Conservation (phyloP, 2,329 filamentous ascomycete species). For the Leptographium lundbergii region DNA sequence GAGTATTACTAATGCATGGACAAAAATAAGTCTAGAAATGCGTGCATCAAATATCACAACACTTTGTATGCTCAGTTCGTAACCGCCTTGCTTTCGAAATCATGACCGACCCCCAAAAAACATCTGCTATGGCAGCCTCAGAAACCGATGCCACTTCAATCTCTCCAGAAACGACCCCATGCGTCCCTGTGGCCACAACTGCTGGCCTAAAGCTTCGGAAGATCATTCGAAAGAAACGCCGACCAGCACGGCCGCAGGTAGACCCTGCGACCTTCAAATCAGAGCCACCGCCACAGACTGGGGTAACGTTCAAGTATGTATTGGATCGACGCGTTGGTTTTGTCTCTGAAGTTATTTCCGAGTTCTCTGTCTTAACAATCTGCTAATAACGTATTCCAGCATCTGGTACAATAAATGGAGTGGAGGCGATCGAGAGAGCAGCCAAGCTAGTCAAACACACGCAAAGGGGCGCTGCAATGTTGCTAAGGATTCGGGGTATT, state of each 20-base stretch:
- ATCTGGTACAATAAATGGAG: slow-evolving; percentile 99
- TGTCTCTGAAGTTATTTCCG: background rate
- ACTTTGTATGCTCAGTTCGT: too few species aligned
- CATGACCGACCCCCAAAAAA: background rate
- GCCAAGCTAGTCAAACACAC: slow-evolving; percentile 69
- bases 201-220: slow-evolving; percentile 60
- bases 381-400: slow-evolving; percentile 44
- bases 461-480: slow-evolving; percentile 83
- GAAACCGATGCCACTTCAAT: background rate
- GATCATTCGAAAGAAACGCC: slow-evolving; percentile 80
- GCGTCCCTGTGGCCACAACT: background rate
- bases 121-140: background rate
- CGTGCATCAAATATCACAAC: background rate
- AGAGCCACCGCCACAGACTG: slow-evolving; percentile 81
- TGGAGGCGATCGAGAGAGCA: slow-evolving; percentile 87
- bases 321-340: background rate
- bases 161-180: background rate
- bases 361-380: background rate
- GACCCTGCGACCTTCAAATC: slow-evolving; percentile 72
- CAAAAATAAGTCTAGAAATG: background rate
- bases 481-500: slow-evolving; percentile 66
- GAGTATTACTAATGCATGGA: background rate
- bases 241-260: slow-evolving; percentile 81
- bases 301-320: slow-evolving; percentile 70
- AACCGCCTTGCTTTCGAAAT: background rate